Base-by-base conservation (phyloP, 176 grass and related monocot genomes). In the Juncus effusus region DNA sequence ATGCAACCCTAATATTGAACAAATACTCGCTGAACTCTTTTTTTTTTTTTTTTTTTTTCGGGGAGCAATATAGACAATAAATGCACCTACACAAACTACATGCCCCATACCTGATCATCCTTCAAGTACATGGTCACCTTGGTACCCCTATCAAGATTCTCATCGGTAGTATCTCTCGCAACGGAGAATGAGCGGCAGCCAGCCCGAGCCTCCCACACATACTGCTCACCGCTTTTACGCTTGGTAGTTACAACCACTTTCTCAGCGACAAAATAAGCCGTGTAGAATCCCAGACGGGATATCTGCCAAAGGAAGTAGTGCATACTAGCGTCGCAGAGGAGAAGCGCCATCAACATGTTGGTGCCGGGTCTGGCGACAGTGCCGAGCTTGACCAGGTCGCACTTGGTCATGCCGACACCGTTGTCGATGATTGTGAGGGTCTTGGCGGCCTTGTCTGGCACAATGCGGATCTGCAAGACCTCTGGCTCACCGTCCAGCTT, bases 401-500 rank as follows among this genome's bases (percentile, higher is more conserved):
- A 28, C 19, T 28, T 28, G 19, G 19, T 28, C 19, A 28, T 28
- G 37, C 88, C 93, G 45, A 96, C 59, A 42, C 93, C 88, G 10
- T 88, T 97, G 75, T 97, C 93, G 0, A 92, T 88, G 53, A 96
- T 83, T 0, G 85, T 57, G 12, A 96, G 55, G 0, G 92, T 85
- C 65, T 88, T 96, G 0, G 79, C 62, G 8, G 87, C 87, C 77
- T 96, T 96, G 79, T 96, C 92, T 5, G 92, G 92, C 38, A 96
- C 58, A 19, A 96, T 91, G 40, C 85, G 92, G 62, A 96, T 96
- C 19, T 28, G 19, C 65, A 91, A 96, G 2, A 96, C 70, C 79
- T 96, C 92, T 4, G 92, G 92, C 87, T 96, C 87, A 3, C 76
- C 81, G 75, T 96, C 92, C 5, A 96, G 79, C 87, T 96, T 96